These are phyloP conservation scores for Neoboletus magnificus DNA, from an alignment of 768 basidiomycete species.

Conservation along the genomic window DNA sequence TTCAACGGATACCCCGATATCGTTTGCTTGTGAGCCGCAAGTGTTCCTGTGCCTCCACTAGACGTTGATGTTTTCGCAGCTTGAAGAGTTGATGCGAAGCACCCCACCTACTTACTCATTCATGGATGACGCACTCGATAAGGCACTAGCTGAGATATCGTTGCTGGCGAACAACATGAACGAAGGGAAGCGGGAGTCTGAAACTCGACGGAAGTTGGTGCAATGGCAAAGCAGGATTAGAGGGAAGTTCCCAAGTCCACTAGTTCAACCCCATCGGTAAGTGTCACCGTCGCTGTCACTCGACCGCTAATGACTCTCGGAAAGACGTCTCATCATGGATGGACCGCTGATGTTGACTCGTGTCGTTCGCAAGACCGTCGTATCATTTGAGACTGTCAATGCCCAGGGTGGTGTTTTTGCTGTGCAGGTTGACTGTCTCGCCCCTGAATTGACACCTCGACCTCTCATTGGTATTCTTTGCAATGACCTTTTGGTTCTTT, in stretches of 20 bases:
- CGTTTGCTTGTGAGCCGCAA: conserved; percentile 71
- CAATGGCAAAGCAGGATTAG: conserved; percentile 88
- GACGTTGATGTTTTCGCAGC: conserved; percentile 30
- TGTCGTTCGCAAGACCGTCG: conserved; percentile 82
- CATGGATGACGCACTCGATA: conserved; percentile 79
- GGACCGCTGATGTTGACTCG: conserved; percentile 81
- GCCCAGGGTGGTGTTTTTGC: conserved; percentile 73
- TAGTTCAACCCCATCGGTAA: conserved; percentile 96
- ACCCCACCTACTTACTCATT: conserved; percentile 79
- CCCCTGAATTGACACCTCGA: conserved; percentile 80
- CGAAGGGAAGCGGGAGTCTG: conserved; percentile 94
- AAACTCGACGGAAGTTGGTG: conserved; percentile 86
- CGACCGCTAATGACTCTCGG: conserved; percentile 6
- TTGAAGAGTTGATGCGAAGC: conserved; percentile 82
- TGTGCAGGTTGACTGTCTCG: conserved; percentile 88
- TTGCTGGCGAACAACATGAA: conserved; percentile 93
- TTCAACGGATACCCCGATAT: conserved; percentile 98
- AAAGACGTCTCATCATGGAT: conserved; percentile 89
- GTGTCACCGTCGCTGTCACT: conserved; percentile 15
- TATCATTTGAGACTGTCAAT: conserved; percentile 78
- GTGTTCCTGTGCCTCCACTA: conserved; percentile 1
- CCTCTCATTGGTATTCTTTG: conserved; percentile 80
- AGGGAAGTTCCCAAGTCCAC: conserved; percentile 91
- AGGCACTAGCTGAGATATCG: conserved; percentile 83
- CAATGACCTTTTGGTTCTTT: conserved; percentile 91